Percentiles rank a stretch among this genome's conserved stretches.
Conservation (phyloP, 73 alveolate species). For the Blepharisma stoltei region DNA sequence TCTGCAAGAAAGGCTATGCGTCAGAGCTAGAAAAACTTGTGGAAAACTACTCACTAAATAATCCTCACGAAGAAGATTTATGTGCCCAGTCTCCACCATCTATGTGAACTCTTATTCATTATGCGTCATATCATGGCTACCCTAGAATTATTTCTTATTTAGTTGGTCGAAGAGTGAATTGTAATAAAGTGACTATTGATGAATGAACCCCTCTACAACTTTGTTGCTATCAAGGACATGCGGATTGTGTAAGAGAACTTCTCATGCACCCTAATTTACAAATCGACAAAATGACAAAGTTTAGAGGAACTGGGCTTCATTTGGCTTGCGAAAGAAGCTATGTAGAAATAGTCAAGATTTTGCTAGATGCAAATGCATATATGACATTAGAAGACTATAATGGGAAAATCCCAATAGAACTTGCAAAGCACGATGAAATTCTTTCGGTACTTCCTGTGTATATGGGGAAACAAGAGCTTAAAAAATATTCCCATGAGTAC, state of each 20-base stretch:
- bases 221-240: neutral
- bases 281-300: neutral
- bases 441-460: neutral
- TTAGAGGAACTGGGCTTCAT: constrained; percentile 24
- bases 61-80: constrained; percentile 5
- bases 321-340: constrained; percentile 7
- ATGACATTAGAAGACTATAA: neutral
- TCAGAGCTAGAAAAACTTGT: neutral
- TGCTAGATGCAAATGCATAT: neutral
- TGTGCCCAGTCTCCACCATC: no score
- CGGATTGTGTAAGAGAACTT: neutral
- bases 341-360: neutral
- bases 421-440: constrained; percentile 1
- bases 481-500: neutral
- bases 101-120: neutral
- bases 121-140: constrained; percentile 10
- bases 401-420: neutral
- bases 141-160: neutral
- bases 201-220: constrained; percentile 18
- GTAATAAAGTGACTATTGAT: neutral
- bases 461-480: neutral
- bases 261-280: neutral
- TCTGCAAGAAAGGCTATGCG: neutral
- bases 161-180: neutral
- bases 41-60: neutral